Base-by-base conservation (phyloP, 2,329 filamentous ascomycete species). In the Alternaria conjuncta region DNA sequence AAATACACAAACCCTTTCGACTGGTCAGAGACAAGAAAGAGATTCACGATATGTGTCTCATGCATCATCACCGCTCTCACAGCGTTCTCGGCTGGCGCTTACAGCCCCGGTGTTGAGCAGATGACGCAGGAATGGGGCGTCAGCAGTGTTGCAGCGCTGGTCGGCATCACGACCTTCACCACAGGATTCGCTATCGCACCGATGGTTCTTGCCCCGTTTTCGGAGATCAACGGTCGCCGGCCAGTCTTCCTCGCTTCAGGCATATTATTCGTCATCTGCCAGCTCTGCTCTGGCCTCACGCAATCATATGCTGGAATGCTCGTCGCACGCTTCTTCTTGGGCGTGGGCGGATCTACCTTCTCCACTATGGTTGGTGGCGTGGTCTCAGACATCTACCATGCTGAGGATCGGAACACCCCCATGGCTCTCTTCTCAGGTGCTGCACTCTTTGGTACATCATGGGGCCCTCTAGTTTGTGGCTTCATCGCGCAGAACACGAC, bases 311-410 rank as follows among this genome's bases (percentile, higher is more conserved):
- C 87, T 0, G 93, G 91, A 3, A 91, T 97, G 86, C 78, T 97
- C 0, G 80, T 94, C 3, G 87, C 89, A 0, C 87, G 94, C 1
- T 92, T 97, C 75, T 85, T 96, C 50, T 86, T 89, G 10, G 94
- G 94, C 2, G 88, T 89, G n/a, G 92, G 92, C 7, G 90, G 88
- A 6, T 93, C 90, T 53, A 89, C 87, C 0, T 97, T 96, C 75
- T 93, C 91, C 47, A 96, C 93, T 21, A 94, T 97, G 86, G 91
- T 97, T 0, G 94, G 94, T n/a, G 94, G 94, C 4, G 92, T 97
- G 5, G 90, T 97, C 44, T 91, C 91, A 55, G 94, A 97, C 74
- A 87, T 97, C 62, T 97, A 94, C 82, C 87, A 90, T 51, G 88
- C 92, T 10, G 83, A 92, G 63, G 89, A 92, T 47, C 86, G 95